A percentile compares a stretch with the other conserved stretches of the same genome.
Evolutionary conservation across 208 protist species (phyloP).

Genomic region (Herpetomonas tarakana): DNA sequence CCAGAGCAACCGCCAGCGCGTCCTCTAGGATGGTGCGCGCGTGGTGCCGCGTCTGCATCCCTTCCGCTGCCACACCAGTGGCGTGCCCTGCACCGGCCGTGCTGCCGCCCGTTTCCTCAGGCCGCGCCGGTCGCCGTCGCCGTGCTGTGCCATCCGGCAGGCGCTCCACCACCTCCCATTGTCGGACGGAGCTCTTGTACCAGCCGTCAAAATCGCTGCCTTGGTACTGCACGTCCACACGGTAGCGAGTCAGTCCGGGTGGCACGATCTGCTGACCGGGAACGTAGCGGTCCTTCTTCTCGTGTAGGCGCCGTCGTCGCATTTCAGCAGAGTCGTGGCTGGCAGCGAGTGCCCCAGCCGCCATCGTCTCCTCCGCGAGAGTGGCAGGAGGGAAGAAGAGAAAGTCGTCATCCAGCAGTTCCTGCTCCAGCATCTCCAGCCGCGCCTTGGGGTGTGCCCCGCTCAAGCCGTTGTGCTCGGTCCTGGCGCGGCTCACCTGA

Average conservation of each 20-base stretch:
- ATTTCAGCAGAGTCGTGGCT: conserved; percentile 7
- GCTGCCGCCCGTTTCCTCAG: neutral
- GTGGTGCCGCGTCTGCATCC: conserved; percentile 21
- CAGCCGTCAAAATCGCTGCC: conserved; percentile 86
- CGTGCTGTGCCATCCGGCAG: conserved; percentile 6
- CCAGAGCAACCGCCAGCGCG: conserved; percentile 74
- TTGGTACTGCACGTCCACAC: conserved; percentile 88
- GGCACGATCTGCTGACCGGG: conserved; percentile 81
- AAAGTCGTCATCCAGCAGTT: conserved; percentile 80
- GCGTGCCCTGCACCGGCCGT: neutral
- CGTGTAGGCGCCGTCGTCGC: neutral
- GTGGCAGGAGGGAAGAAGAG: conserved; percentile 50
- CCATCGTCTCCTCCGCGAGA: neutral
- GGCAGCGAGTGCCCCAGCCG: neutral
- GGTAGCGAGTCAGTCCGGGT: conserved; percentile 81
- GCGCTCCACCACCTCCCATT: conserved; percentile 9
- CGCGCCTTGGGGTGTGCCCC: neutral
- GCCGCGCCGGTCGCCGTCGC: neutral
- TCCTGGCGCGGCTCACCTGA: neutral
- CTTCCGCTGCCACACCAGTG: conserved; percentile 3
- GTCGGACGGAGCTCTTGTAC: conserved; percentile 63
- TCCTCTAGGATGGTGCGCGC: conserved; percentile 76
- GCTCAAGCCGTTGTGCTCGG: neutral
- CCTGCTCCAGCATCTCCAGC: conserved; percentile 57
- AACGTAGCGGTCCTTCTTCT: conserved; percentile 39